Evolutionary conservation across 768 basidiomycete genomes (phyloP).

Genomic region (Tulasnella sp.): DNA sequence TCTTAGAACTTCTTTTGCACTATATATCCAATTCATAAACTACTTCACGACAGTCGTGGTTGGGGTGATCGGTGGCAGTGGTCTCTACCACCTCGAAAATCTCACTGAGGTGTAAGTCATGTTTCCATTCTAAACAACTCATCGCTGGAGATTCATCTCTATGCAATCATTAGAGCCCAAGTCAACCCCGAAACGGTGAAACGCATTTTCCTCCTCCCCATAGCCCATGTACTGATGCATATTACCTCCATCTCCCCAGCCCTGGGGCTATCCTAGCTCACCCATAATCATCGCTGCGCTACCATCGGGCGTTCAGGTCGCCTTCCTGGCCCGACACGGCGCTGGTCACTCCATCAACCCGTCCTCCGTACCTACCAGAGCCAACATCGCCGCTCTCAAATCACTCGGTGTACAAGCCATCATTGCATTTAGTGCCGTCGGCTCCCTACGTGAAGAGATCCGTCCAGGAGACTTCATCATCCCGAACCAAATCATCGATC

Average conservation of each 20-base stretch:
- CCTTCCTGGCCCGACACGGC: conserved; percentile 90
- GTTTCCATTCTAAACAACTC: not conserved
- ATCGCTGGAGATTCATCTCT: not conserved
- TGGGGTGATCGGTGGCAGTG: conserved; percentile 87
- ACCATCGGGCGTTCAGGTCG: conserved; percentile 67
- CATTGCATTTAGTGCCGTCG: conserved; percentile 92
- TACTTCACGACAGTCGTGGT: conserved; percentile 50
- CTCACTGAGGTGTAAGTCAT: conserved; percentile 70
- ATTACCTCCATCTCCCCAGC: conserved; percentile 36
- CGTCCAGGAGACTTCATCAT: conserved; percentile 80
- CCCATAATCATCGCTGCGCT: conserved; percentile 88
- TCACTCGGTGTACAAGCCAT: conserved; percentile 80
- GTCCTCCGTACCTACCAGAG: conserved; percentile 69
- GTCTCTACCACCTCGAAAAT: conserved; percentile 88
- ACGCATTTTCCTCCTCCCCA: not conserved
- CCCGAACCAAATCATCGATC: conserved; percentile 88
- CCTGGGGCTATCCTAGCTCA: conserved; percentile 86
- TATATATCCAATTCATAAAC: no score
- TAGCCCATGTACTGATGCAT: not conserved
- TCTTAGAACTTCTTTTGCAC: no score
- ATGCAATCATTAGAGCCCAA: conserved; percentile 42
- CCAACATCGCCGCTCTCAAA: conserved; percentile 94
- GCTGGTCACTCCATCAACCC: conserved; percentile 68
- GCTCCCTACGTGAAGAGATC: conserved; percentile 89
- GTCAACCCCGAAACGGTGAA: conserved; percentile 75